These are phyloP conservation scores for Mycothermus thermophilus DNA, from an alignment of 495 filamentous ascomycete species.

Conservation along the genomic window DNA sequence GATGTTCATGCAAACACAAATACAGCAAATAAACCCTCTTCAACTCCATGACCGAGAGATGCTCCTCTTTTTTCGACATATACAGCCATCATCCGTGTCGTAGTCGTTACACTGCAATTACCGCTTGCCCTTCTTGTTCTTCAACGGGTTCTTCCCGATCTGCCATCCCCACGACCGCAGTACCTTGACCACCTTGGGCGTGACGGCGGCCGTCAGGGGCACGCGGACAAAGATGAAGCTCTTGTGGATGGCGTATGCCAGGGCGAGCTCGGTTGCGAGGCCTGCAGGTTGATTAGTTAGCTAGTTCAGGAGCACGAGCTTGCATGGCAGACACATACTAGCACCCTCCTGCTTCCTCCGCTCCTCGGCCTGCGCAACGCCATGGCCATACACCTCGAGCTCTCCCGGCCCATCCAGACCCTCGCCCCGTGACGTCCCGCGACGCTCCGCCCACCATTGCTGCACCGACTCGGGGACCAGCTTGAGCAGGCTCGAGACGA, in stretches of 20 bases:
- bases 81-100: background rate
- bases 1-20: slow-evolving; percentile 6
- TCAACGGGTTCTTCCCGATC: slow-evolving; percentile 43
- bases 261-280: slow-evolving; percentile 65
- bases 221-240: slow-evolving; percentile 92
- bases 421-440: slow-evolving; percentile 21
- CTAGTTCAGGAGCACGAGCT: background rate
- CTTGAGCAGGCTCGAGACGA: slow-evolving; percentile 33
- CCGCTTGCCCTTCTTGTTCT: slow-evolving; percentile 9
- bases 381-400: slow-evolving; percentile 32
- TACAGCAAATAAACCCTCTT: too few species aligned
- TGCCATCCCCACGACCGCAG: slow-evolving; percentile 69
- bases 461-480: slow-evolving; percentile 39
- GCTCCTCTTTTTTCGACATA: background rate
- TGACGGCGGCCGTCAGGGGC: slow-evolving; percentile 75
- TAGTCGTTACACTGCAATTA: too few species aligned
- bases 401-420: slow-evolving; percentile 17
- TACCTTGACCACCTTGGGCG: slow-evolving; percentile 80
- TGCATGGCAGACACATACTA: slow-evolving; percentile 30
- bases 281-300: too few species aligned
- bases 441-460: slow-evolving; percentile 28
- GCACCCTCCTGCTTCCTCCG: slow-evolving; percentile 34
- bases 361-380: slow-evolving; percentile 38
- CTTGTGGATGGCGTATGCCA: slow-evolving; percentile 97
- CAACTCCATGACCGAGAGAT: slow-evolving; percentile 5